phyloP scores from a whole-genome alignment of 768 basidiomycete genomes.

The Leccinellum albellum region DNA sequence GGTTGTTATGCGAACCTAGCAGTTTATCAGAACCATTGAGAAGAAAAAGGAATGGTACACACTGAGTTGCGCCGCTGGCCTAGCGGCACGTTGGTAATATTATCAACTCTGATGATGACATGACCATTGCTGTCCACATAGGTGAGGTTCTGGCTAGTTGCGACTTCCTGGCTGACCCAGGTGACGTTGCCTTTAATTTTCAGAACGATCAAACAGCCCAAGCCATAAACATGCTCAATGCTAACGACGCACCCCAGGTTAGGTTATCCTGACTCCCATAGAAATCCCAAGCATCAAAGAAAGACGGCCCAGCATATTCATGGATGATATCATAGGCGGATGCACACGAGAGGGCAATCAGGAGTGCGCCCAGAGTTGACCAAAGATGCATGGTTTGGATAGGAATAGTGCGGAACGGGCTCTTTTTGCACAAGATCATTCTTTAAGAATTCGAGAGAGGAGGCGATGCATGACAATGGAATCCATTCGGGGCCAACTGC shows the following conservation, averaged over 20 bases:
- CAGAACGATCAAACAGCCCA: background rate
- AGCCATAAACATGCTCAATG: background rate
- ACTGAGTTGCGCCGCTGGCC: conserved; percentile 61
- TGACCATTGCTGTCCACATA: conserved; percentile 59
- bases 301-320: conserved; percentile 45
- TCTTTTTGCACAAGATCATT: too few relatives aligned
- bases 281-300: conserved; percentile 57
- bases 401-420: background rate
- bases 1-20: conserved; percentile 44
- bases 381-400: conserved; percentile 9
- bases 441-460: background rate
- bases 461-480: too few relatives aligned
- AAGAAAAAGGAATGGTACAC: background rate
- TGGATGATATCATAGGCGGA: conserved; percentile 36
- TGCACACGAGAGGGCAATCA: conserved; percentile 1
- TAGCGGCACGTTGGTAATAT: conserved; percentile 49
- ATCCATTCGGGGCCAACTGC: too few relatives aligned
- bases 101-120: conserved; percentile 74
- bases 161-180: conserved; percentile 49
- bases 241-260: conserved; percentile 36
- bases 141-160: conserved; percentile 47
- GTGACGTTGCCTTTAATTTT: conserved; percentile 53
- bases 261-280: conserved; percentile 48
- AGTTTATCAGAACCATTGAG: background rate
- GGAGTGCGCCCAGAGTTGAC: background rate